phyloP scores from a whole-genome alignment of 2,329 filamentous ascomycete genomes.

The Capronia coronata region DNA sequence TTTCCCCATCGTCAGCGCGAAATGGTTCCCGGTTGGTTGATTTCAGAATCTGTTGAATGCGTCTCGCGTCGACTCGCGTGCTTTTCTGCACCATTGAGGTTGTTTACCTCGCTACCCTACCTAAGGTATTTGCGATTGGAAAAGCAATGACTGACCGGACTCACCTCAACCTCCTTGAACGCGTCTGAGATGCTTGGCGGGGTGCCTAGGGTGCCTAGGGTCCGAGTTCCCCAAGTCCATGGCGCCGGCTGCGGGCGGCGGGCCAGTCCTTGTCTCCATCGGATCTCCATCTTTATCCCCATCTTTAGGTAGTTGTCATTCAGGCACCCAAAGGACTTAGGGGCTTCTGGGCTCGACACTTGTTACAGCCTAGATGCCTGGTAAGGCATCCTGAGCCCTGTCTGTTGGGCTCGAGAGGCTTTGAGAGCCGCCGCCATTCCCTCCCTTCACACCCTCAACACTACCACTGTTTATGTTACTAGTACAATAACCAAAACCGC shows the following conservation, averaged over 20 bases:
- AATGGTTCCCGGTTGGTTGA: neutral
- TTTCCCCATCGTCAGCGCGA: neutral
- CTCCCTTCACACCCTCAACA: neutral
- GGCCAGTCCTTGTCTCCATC: neutral
- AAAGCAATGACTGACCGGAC: neutral
- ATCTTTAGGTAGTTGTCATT: neutral
- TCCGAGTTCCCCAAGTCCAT: too few species aligned
- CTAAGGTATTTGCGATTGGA: neutral
- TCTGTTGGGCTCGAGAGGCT: neutral
- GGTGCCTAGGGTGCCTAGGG: too few species aligned
- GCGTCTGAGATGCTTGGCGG: too few species aligned
- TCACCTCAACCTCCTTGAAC: too few species aligned
- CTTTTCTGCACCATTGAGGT: constrained; percentile 1
- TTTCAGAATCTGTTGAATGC: neutral
- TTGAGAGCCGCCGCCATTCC: neutral
- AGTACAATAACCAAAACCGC: neutral
- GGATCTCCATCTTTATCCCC: neutral
- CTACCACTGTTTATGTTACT: neutral
- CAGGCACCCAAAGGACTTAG: neutral
- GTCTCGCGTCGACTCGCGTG: neutral
- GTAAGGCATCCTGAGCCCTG: neutral
- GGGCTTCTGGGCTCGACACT: too few species aligned
- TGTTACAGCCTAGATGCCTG: too few species aligned
- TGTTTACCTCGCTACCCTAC: too few species aligned
- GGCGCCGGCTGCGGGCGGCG: neutral